Evolutionary conservation across 148 eudicot species (phyloP).

Genomic region (Simmondsia chinensis): DNA sequence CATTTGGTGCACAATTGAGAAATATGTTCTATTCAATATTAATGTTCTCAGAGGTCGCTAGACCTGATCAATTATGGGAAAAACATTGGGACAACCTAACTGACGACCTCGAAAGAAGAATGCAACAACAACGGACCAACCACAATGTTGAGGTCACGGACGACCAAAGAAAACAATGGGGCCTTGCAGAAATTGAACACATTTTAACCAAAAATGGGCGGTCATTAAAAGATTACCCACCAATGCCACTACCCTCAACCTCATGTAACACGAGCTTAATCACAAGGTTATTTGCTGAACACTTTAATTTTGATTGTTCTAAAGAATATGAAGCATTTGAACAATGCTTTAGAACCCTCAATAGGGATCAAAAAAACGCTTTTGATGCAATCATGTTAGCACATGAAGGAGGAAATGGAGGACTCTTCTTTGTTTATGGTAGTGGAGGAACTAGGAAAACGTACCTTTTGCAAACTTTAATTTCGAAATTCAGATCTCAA

Average conservation of each 20-base stretch:
- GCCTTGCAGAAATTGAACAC: background rate
- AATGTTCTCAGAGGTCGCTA: background rate
- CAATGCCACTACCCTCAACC: background rate
- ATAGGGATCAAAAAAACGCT: background rate
- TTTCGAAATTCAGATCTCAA: background rate
- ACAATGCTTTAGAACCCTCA: background rate
- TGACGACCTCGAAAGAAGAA: background rate
- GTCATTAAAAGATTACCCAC: background rate
- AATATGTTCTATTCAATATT: constrained; percentile 1
- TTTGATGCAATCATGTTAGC: background rate
- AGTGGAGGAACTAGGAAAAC: constrained; percentile 1
- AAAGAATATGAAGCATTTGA: background rate
- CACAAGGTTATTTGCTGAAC: background rate
- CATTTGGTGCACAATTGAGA: background rate
- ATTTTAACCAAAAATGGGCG: background rate
- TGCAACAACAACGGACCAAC: background rate
- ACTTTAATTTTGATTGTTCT: background rate
- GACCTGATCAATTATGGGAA: background rate
- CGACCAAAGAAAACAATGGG: background rate
- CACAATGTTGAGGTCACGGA: background rate
- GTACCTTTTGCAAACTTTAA: background rate
- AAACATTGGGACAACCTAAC: background rate
- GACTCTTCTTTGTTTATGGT: no score
- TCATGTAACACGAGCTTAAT: no score
- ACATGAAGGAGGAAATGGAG: background rate